phyloP scores from a whole-genome alignment of 257 asterid genomes.

The Pogostemon cablin region DNA sequence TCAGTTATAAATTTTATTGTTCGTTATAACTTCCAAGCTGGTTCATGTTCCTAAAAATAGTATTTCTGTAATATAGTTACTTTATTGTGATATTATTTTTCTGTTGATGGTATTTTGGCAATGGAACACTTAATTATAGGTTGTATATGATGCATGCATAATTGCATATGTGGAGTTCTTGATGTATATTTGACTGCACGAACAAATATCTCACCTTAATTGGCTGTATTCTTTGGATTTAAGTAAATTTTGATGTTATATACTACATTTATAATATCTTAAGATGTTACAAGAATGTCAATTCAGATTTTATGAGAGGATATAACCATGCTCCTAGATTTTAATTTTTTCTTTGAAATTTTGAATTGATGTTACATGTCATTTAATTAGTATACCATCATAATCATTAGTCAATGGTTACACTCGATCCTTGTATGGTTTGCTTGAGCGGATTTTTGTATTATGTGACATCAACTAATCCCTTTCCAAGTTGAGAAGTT shows the following conservation, averaged over 20 bases:
- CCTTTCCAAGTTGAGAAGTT: conserved; percentile 44
- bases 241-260: conserved; percentile 19
- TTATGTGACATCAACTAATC: conserved; percentile 34
- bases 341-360: not conserved
- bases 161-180: not conserved
- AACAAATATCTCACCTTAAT: conserved; percentile 9
- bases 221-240: conserved; percentile 12
- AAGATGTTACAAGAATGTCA: conserved; percentile 5
- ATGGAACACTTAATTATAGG: conserved; percentile 11
- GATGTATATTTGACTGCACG: conserved; percentile 13
- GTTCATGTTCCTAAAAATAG: not conserved
- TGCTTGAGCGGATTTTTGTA: conserved; percentile 34
- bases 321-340: conserved; percentile 21
- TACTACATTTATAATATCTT: conserved; percentile 9
- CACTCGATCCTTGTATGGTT: conserved; percentile 25
- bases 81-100: not conserved
- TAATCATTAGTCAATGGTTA: conserved; percentile 22
- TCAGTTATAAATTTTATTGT: not conserved
- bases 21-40: not conserved
- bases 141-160: not conserved
- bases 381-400: conserved; percentile 15
- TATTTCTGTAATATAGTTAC: not conserved
- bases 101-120: conserved; percentile 24
- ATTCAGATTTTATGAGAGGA: conserved; percentile 9
- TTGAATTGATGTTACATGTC: conserved; percentile 30